Conservation (phyloP, 2,329 filamentous ascomycete species). For the Phaeophleospora eucalypticola region DNA sequence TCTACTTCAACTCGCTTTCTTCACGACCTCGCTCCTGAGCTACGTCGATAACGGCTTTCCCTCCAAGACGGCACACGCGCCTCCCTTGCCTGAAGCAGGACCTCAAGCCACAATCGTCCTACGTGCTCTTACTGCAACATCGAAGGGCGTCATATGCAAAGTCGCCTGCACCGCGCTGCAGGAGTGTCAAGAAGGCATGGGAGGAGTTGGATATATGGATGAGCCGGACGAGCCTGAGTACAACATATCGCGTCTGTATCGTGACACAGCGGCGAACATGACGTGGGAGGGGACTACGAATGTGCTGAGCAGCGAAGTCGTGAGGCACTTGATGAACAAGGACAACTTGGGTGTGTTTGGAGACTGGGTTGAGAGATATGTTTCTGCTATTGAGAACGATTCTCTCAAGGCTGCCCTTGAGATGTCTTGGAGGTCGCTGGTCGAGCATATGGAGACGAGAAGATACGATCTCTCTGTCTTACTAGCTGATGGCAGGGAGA, state of each 20-base stretch:
- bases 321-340: not conserved
- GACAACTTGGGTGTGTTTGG: not conserved
- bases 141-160: slow-evolving; percentile 18
- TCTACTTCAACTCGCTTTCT: slow-evolving; percentile 19
- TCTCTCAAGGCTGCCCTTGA: not conserved
- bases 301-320: slow-evolving; percentile 48
- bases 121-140: slow-evolving; percentile 17
- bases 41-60: slow-evolving; percentile 15
- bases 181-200: slow-evolving; percentile 39
- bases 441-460: too few species aligned
- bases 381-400: not conserved
- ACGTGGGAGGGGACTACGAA: slow-evolving; percentile 74
- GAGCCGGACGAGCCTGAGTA: slow-evolving; percentile 59
- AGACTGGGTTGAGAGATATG: not conserved
- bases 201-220: slow-evolving; percentile 60
- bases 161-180: slow-evolving; percentile 12
- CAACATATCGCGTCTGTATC: slow-evolving; percentile 62
- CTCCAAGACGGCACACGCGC: not conserved
- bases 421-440: not conserved
- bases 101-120: slow-evolving; percentile 13
- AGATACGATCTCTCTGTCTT: too few species aligned
- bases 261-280: slow-evolving; percentile 59
- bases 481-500: too few species aligned
- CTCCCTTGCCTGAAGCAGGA: slow-evolving; percentile 5
- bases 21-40: slow-evolving; percentile 17